Base-by-base conservation (phyloP, 1,284 basidiomycete genomes). In the Malassezia sympodialis region DNA sequence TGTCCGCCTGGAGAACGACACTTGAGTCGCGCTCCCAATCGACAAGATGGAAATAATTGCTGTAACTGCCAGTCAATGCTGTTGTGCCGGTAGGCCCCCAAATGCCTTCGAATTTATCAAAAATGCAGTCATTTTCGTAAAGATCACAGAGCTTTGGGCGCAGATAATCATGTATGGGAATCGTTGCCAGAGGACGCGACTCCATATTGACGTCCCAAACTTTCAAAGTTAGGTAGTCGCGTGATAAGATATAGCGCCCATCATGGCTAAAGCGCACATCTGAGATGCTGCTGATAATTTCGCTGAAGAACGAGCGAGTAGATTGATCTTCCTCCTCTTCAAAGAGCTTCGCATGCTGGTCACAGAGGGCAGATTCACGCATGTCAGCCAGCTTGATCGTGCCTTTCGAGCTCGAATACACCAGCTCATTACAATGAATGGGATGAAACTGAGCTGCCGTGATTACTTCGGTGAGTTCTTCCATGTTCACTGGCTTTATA, bases 131-230 rank as follows among this genome's bases (percentile, higher is more conserved):
- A 74, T 98, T 99, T 79, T 99, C 94, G 76, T 99, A 99, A 61
- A 98, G 78, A 76, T 99, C 94, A 77, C 94, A 99, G 11, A 99
- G 82, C 77, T 98, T 98, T 56, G 88, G 87, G 51, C 93, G 85
- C 39, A 99, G 80, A 76, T 98, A 94, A 69, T 99, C 94, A 73
- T 99, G 94, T 67, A 99, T 98, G 53, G 89, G 88, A 76, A 99
- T 98, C 7, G 91, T 96, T 80, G 94, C 94, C 60, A 99, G 79
- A 4, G 94, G 94, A 73, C 86, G 84, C 66, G 84, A 86, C 78
- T 99, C 94, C 93, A 98, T 98, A 77, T 94, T 94, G 77, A 98
- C 83, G 76, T 98, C 94, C 94, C 94, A 99, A 71, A 99, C 93
- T 81, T 96, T 96, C 68, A 99, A 80, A 45, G 91, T 94, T 34